Base-by-base conservation (phyloP, 495 filamentous ascomycete species). In the Aspergillus sclerotiicarbonarius region DNA sequence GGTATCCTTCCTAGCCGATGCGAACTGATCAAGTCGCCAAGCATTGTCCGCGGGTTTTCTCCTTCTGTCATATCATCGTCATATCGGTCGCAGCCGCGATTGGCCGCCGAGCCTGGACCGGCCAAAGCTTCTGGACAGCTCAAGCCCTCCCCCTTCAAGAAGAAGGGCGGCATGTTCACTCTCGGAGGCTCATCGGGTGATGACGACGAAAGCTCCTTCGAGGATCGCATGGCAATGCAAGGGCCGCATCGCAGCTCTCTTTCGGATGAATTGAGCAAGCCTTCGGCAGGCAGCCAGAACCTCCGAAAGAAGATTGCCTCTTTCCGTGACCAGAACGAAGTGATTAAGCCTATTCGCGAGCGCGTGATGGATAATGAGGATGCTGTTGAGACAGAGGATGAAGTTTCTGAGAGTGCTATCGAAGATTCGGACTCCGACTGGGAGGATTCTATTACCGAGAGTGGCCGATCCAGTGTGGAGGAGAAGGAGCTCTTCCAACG, bases 391-490 rank as follows among this genome's bases (percentile, higher is more conserved):
- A 87, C 84, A 6, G 83, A 86, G 25, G 85, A 88, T 20, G 85
- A 84, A 50, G 79, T 90, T 30, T 88, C 87, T 4, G 90, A 94
- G 69, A 90, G 88, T 62, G 89, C 89, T 21, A 91, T 91, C 47
- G 91, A 95, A 54, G 91, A 95, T 44, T 90, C 92, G 47, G 89
- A 88, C 25, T 90, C 81, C 10, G 89, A 94, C 55, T 96, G 91
- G 91, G 92, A 96, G 68, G 93, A 96, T 62, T 94, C 91, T 8
- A 83, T 88, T n/a, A 91, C 91, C 32, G 89, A 95, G 57, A 95
- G 87, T 63, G 90, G 85, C 20, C 86, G 84, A 53, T 89, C 90
- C 0, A 93, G 87, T 65, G 79, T 90, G 21, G 89, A 93, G 54
- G 90, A 94, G 18, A 85, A 84, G 58, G 76, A 84, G 53, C 76